Evolutionary conservation across 2,329 filamentous ascomycete species (phyloP).

Genomic region (Sporothrix pallida): DNA sequence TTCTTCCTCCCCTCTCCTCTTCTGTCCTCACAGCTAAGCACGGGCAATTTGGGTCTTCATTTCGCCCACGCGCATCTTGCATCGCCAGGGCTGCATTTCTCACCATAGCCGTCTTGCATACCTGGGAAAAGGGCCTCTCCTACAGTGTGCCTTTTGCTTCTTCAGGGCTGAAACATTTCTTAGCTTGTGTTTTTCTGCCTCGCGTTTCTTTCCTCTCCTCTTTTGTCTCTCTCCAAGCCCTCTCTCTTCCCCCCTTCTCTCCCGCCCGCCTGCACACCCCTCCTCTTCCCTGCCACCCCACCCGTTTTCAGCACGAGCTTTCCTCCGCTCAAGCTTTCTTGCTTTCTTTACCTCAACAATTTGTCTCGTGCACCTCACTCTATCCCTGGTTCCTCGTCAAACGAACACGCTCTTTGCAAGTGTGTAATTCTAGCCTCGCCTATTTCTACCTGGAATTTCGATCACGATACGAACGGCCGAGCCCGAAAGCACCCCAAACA

Average conservation of each 20-base stretch:
- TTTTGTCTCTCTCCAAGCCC: background rate
- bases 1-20: background rate
- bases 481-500: background rate
- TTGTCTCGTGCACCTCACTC: background rate
- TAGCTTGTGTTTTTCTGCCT: conserved; percentile 29
- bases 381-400: background rate
- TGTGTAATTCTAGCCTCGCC: background rate
- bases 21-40: background rate
- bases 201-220: conserved; percentile 3
- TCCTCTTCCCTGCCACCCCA: background rate
- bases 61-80: background rate
- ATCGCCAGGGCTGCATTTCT: conserved; percentile 25
- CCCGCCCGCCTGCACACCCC: conserved; percentile 14
- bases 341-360: background rate
- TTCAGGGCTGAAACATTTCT: conserved; percentile 30
- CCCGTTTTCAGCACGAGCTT: background rate
- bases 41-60: background rate
- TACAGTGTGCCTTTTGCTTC: conserved; percentile 21
- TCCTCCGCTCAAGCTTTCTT: conserved; percentile 16
- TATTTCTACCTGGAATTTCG: background rate
- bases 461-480: background rate
- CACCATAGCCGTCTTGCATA: conserved; percentile 13
- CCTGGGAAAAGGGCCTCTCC: background rate
- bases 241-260: background rate
- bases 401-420: background rate